Evolutionary conservation across 331 rosid species (phyloP), one percentile per base, ranked within the genome.

Genomic region (Quercus tomentella): DNA sequence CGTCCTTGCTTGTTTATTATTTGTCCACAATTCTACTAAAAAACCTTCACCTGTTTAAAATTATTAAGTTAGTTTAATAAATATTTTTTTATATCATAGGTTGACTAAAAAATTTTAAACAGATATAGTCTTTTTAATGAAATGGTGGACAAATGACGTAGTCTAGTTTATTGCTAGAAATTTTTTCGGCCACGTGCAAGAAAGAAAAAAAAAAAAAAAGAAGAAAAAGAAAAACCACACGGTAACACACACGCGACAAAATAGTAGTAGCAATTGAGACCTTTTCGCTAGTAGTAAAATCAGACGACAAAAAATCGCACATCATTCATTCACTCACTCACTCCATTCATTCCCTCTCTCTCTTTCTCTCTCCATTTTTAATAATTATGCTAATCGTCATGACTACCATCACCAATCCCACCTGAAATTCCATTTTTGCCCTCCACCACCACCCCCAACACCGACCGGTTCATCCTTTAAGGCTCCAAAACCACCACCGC

Each of bases 101-200:
- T 41, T 2, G 0, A 0, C 3, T 41, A 0, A 2, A 41, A 9
- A 41, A 2, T 41, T 41, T 41, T 41, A 8, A 41, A 8, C 0
- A 37, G 0, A 0, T 37, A 0, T 37, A 7, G 0, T 0, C 0
- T 0, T 0, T 7, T 37, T 37, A 7, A 2, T 0, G 0, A 8
- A 41, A 41, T 2, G 0, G 12, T 8, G 0, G 0, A 41, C 1
- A 41, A 8, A 0, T 41, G 0, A 8, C 0, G 0, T 28, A 3
- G 30, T 3, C 30, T 26, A 26, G 3, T 26, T 26, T 26, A 26
- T 0, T 0, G 0, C 0, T 26, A 26, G 30, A 26, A 26, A 0
- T 28, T 28, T 41, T 41, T 41, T 41, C 3, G 1, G 4, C 3
- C 54, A 49, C 17, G 18, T 49, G 54, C 18, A 49, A 0, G 54